Conservation (phyloP, 495 filamentous ascomycete genomes). For the Astrothelium macrocarpum region DNA sequence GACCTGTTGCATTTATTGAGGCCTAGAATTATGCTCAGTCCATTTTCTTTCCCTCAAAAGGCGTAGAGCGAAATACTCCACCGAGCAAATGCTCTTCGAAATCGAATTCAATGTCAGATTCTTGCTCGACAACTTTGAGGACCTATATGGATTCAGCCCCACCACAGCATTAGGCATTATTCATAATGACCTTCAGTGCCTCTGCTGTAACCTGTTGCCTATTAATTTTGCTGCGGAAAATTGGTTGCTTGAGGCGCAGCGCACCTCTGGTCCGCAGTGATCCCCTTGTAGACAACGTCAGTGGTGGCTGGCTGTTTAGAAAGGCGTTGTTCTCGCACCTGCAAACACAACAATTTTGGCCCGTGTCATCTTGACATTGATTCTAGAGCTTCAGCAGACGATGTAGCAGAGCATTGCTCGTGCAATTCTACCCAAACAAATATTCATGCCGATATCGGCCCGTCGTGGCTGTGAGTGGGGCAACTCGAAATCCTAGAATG, state of each 20-base stretch:
- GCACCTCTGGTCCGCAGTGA: constrained; percentile 90
- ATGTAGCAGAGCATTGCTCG: too few relatives aligned
- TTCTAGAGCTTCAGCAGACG: not conserved
- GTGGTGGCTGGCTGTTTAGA: constrained; percentile 9
- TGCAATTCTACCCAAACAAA: too few relatives aligned
- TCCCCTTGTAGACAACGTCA: constrained; percentile 58
- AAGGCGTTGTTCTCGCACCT: constrained; percentile 8
- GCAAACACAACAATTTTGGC: constrained; percentile 27
- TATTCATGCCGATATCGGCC: not conserved
- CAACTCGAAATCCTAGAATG: too few relatives aligned
- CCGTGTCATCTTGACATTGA: constrained; percentile 16
- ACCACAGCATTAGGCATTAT: not conserved
- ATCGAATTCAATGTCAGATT: constrained; percentile 67
- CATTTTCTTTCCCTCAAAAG: not conserved
- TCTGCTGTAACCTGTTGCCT: constrained; percentile 49
- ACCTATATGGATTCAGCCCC: constrained; percentile 37
- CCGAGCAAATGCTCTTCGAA: constrained; percentile 87
- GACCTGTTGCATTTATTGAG: constrained; percentile 77
- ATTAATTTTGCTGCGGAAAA: not conserved
- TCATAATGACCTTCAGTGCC: constrained; percentile 62
- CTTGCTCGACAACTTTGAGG: constrained; percentile 64
- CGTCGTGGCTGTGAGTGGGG: not conserved
- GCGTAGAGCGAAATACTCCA: constrained; percentile 54
- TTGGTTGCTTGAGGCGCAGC: constrained; percentile 15
- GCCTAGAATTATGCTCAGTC: constrained; percentile 38